Percentiles rank a stretch among this genome's conserved stretches.
Evolutionary conservation across 1,139 yeast genomes (phyloP).

Genomic region (Geotrichum aggregatum): DNA sequence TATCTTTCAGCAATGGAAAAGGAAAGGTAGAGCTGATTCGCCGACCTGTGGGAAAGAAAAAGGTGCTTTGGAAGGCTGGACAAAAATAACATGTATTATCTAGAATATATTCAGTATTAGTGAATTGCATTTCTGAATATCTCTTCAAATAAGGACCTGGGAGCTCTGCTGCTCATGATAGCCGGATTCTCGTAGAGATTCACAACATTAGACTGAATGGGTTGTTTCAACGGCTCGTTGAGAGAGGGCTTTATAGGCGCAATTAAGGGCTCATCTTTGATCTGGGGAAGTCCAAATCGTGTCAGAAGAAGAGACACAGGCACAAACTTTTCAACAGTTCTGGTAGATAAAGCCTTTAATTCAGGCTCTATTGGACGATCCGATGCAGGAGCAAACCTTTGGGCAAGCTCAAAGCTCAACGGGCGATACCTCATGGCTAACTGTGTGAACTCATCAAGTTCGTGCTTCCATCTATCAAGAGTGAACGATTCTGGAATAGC

Average conservation of each 20-base stretch:
- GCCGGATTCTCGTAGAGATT: conserved; percentile 7
- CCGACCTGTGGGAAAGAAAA: conserved; percentile 32
- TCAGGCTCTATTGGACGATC: neutral
- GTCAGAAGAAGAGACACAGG: conserved; percentile 5
- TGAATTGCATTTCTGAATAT: neutral
- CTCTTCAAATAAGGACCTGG: neutral
- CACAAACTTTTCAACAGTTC: conserved; percentile 4
- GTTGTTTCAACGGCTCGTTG: neutral
- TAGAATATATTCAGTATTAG: no score
- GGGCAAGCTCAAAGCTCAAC: conserved; percentile 8
- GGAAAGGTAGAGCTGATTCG: conserved; percentile 38
- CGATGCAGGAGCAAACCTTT: conserved; percentile 10
- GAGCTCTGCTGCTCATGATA: neutral
- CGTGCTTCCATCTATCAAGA: conserved; percentile 4
- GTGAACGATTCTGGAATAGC: conserved; percentile 1
- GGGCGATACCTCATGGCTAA: conserved; percentile 7
- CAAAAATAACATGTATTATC: conserved; percentile 14
- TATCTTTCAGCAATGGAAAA: conserved; percentile 38
- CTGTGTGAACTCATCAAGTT: conserved; percentile 5
- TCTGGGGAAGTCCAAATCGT: conserved; percentile 5
- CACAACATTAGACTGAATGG: neutral
- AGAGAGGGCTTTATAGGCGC: neutral
- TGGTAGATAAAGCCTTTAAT: neutral
- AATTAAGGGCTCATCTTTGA: neutral
- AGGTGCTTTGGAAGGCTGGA: conserved; percentile 36